Base-by-base conservation (phyloP, 352 stramenopile genomes). In the Pythium pyrilobum region DNA sequence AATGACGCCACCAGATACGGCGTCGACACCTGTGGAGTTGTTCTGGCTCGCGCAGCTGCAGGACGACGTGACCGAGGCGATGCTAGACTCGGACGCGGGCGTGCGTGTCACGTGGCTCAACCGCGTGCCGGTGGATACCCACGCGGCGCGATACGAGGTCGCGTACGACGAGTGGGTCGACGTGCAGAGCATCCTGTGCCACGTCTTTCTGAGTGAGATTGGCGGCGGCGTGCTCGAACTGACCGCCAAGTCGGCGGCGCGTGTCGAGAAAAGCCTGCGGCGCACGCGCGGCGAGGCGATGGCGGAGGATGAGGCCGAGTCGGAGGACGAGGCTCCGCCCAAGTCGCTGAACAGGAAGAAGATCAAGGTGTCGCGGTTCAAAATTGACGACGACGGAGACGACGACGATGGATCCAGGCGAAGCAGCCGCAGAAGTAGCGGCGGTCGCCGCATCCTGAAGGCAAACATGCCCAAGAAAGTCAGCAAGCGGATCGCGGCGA, bases 1-100 rank as follows among this genome's bases (percentile, higher is more conserved):
- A n/a, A 36, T 20, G 40, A 3, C 5, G 36, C 34, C 33, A 25
- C 46, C 8, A 13, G 13, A n/a, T 38, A 15, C 12, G 34, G 23
- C 21, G 25, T 25, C 18, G 25, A 47, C 6, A 13, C 16, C n/a
- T n/a, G n/a, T n/a, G 18, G 66, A 81, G 20, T 59, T 70, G 45
- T 91, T 85, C 44, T 91, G 74, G 74, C 52, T 91, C 40, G 81
- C 76, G 0, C 61, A 87, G 59, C 59, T 91, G 52, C 72, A 81
- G 43, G 81, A 89, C 59, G 81, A 91, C 57, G 77, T 88, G 43
- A 87, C 77, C 39, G 69, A 82, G 28, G 62, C 76, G 38, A 87
- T 91, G 77, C 48, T 89, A 2, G 61, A 66, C 5, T 42, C 59
- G 9, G 72, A 79, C 38, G 74, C 59, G 0, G 52, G 32, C 8